A percentile compares a stretch with the other conserved stretches of the same genome.
Conservation (phyloP, 2,329 filamentous ascomycete species). For the Xylariaceae sp. region DNA sequence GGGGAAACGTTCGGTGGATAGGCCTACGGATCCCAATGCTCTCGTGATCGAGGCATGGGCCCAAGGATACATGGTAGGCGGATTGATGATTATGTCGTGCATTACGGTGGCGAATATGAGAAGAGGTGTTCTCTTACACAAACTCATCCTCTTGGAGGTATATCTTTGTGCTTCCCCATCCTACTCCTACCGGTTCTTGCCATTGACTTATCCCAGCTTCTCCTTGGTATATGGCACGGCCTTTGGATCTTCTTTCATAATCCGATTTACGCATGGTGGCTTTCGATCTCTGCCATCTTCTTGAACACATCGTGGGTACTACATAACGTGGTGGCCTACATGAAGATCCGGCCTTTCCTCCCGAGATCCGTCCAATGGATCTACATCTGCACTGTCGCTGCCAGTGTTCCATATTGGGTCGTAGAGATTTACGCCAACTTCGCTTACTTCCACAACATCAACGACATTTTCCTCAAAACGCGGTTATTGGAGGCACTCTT, state of each 20-base stretch:
- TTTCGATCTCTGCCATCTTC: constrained; percentile 55
- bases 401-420: constrained; percentile 60
- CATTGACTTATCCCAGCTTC: constrained; percentile 33
- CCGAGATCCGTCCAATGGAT: constrained; percentile 43
- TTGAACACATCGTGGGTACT: constrained; percentile 59
- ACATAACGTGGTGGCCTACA: constrained; percentile 64
- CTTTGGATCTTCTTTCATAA: constrained; percentile 52
- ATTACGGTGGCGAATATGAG: constrained; percentile 47
- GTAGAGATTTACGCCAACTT: constrained; percentile 64
- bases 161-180: neutral
- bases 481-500: constrained; percentile 48
- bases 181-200: neutral
- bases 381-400: constrained; percentile 55
- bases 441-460: constrained; percentile 56
- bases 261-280: constrained; percentile 55
- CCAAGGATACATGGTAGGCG: constrained; percentile 35
- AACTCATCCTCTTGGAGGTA: constrained; percentile 46
- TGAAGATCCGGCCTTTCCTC: constrained; percentile 61
- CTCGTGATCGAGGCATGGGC: neutral
- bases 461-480: constrained; percentile 48
- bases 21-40: neutral
- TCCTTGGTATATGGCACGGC: constrained; percentile 54
- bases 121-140: constrained; percentile 41
- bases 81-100: constrained; percentile 42
- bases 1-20: no score